phyloP scores from a whole-genome alignment of 176 grass and related monocot genomes.

The Luzula sylvatica region DNA sequence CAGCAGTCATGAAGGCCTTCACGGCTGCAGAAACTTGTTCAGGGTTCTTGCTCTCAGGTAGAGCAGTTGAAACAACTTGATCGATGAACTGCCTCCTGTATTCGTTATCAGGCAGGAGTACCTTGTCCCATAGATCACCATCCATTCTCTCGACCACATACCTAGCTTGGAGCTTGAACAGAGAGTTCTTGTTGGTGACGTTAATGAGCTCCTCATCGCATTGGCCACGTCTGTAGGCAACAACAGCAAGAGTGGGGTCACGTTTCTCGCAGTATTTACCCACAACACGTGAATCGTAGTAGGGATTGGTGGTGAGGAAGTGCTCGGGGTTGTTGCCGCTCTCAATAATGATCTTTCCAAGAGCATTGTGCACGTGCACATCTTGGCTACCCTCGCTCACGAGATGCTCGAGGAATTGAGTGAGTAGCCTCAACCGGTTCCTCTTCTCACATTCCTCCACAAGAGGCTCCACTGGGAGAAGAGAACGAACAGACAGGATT shows the following conservation, averaged over 20 bases:
- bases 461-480: constrained; percentile 84
- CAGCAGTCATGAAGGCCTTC: constrained; percentile 98
- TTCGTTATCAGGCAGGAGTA: constrained; percentile 94
- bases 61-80: constrained; percentile 93
- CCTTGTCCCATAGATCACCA: constrained; percentile 86
- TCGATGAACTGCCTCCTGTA: constrained; percentile 97
- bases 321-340: constrained; percentile 97
- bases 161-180: constrained; percentile 96
- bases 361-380: constrained; percentile 94
- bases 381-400: constrained; percentile 95
- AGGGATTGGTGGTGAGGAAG: constrained; percentile 96
- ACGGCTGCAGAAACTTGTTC: constrained; percentile 99
- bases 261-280: constrained; percentile 98
- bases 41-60: constrained; percentile 95
- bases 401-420: constrained; percentile 87
- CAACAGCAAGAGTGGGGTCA: constrained; percentile 92
- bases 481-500: constrained; percentile 86
- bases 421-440: constrained; percentile 65
- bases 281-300: constrained; percentile 90
- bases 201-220: constrained; percentile 90
- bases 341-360: constrained; percentile 95
- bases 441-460: constrained; percentile 97
- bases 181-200: constrained; percentile 88
- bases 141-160: constrained; percentile 99
- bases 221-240: constrained; percentile 86